A percentile compares a stretch with the other conserved stretches of the same genome.
Evolutionary conservation across 768 basidiomycete genomes (phyloP).

Genomic region (Lactarius quietus): DNA sequence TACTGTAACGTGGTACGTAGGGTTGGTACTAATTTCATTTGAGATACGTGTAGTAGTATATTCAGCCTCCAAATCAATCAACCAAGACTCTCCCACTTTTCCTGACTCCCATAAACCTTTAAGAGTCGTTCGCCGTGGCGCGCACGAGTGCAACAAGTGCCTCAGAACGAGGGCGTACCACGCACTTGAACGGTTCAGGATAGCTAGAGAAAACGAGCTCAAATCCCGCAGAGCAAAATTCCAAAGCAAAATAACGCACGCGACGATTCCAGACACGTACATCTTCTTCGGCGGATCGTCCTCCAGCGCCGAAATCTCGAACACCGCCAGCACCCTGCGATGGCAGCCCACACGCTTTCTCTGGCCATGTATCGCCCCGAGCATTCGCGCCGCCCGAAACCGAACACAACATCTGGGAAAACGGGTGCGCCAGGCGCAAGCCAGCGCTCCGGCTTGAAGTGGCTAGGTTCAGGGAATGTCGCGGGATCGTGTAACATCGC

Average conservation of each 20-base stretch:
- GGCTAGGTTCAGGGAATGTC: conserved; percentile 1
- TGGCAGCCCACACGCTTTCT: background rate
- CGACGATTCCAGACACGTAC: background rate
- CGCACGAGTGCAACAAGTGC: background rate
- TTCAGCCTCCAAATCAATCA: background rate
- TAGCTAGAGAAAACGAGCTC: background rate
- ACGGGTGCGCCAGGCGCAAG: background rate
- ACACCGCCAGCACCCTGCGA: background rate
- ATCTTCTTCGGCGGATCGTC: background rate
- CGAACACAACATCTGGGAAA: conserved; percentile 1
- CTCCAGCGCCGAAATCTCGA: background rate
- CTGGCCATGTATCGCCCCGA: background rate
- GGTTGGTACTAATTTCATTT: background rate
- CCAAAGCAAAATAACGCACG: background rate
- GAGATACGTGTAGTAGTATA: background rate
- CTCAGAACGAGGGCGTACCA: background rate
- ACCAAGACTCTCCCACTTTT: background rate
- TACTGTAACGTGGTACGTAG: background rate
- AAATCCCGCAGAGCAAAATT: background rate
- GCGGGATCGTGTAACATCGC: conserved; percentile 8
- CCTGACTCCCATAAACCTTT: background rate
- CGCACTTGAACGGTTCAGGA: background rate
- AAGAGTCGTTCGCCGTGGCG: background rate
- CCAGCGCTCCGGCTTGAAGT: background rate
- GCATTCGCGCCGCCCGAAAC: conserved; percentile 7